Evolutionary conservation across 495 filamentous ascomycete species (phyloP).

Genomic region (Cairneyella variabilis): DNA sequence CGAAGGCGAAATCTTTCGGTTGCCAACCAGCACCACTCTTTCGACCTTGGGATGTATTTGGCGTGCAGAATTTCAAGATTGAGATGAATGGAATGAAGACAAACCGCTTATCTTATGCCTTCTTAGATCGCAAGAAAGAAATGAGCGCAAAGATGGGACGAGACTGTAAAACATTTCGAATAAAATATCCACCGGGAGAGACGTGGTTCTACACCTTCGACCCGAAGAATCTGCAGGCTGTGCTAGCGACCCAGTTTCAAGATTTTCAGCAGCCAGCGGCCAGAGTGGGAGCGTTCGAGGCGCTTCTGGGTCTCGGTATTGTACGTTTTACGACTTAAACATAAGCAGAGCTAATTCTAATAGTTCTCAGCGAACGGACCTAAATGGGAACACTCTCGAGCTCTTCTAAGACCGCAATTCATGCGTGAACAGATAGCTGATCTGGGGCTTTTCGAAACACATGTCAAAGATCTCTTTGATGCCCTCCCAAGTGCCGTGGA

Average conservation of each 20-base stretch:
- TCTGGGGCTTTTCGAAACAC: slow-evolving; percentile 48
- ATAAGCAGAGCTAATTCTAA: slow-evolving; percentile 18
- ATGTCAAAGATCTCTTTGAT: slow-evolving; percentile 38
- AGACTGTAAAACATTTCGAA: slow-evolving; percentile 30
- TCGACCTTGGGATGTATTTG: slow-evolving; percentile 27
- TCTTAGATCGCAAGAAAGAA: slow-evolving; percentile 23
- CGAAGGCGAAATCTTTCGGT: slow-evolving; percentile 26
- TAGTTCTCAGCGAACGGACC: slow-evolving; percentile 48
- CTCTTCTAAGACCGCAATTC: slow-evolving; percentile 41
- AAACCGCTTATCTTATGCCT: slow-evolving; percentile 23
- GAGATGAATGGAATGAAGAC: slow-evolving; percentile 25
- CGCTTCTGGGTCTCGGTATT: slow-evolving; percentile 44
- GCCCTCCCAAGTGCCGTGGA: slow-evolving; percentile 31
- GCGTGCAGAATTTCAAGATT: slow-evolving; percentile 24
- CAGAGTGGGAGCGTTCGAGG: slow-evolving; percentile 33
- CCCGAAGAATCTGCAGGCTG: slow-evolving; percentile 50
- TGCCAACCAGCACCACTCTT: slow-evolving; percentile 28
- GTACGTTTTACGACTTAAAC: slow-evolving; percentile 31
- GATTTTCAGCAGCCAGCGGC: slow-evolving; percentile 42
- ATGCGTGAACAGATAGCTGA: slow-evolving; percentile 40
- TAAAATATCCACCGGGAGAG: slow-evolving; percentile 25
- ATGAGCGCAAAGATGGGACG: slow-evolving; percentile 27
- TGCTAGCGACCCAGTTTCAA: slow-evolving; percentile 52
- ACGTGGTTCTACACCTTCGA: slow-evolving; percentile 44
- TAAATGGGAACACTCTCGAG: slow-evolving; percentile 41